A percentile compares a stretch with the other conserved stretches of the same genome.
Conservation (phyloP, 2,329 filamentous ascomycete species). For the Ceratocystis lukuohia region DNA sequence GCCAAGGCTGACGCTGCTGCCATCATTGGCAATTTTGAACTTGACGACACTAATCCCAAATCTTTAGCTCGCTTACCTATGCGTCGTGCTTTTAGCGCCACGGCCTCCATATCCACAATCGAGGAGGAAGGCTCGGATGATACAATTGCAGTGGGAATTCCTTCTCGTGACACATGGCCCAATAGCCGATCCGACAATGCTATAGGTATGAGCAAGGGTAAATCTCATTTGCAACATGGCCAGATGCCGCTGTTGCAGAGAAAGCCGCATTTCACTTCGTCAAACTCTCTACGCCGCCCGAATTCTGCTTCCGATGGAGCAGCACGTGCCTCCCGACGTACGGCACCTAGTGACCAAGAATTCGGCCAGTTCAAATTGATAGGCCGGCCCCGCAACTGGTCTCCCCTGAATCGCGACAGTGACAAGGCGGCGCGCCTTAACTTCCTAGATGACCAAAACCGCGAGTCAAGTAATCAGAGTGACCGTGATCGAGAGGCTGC, state of each 20-base stretch:
- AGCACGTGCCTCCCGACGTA: not conserved
- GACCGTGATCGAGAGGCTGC: not conserved
- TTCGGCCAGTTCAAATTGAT: not conserved
- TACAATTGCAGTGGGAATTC: conserved; percentile 13
- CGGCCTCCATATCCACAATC: conserved; percentile 16
- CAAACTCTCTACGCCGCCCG: not conserved
- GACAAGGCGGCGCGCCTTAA: conserved; percentile 9
- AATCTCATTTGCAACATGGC: not conserved
- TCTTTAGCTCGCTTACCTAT: not conserved
- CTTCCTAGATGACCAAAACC: conserved; percentile 11
- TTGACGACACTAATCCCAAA: conserved; percentile 3
- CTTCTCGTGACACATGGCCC: conserved; percentile 18
- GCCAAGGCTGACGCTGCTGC: conserved; percentile 17
- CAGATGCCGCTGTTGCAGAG: not conserved
- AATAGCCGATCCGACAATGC: not conserved
- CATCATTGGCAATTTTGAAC: conserved; percentile 11
- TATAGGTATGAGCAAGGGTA: not conserved
- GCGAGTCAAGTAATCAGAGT: conserved; percentile 9
- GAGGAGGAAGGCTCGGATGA: conserved; percentile 19
- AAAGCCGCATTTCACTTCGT: conserved; percentile 12
- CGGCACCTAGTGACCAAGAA: not conserved
- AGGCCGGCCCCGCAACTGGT: conserved; percentile 1
- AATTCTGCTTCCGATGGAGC: not conserved
- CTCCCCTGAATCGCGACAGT: conserved; percentile 12
- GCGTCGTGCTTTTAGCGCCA: conserved; percentile 12